A percentile compares a stretch with the other conserved stretches of the same genome.
Conservation (phyloP, 2,329 filamentous ascomycete genomes). For the Xylariaceae sp. region DNA sequence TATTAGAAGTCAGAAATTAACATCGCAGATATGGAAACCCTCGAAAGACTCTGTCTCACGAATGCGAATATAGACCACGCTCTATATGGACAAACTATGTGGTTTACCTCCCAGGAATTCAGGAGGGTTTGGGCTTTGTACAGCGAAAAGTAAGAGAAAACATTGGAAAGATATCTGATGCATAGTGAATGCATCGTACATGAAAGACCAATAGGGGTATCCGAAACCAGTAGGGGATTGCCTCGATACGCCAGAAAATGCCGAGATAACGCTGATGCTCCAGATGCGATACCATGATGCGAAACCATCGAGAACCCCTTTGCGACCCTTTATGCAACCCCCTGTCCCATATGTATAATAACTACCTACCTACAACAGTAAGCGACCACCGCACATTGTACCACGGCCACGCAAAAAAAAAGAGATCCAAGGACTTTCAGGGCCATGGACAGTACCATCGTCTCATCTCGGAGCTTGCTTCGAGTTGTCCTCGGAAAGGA, state of each 20-base stretch:
- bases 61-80: no score
- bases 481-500: constrained; percentile 29
- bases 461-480: constrained; percentile 28
- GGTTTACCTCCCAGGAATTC: neutral
- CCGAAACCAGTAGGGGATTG: neutral
- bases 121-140: neutral
- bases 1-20: no score
- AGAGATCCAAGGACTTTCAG: constrained; percentile 25
- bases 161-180: neutral
- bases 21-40: no score
- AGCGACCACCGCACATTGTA: constrained; percentile 18
- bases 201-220: neutral
- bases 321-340: neutral
- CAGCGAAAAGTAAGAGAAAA: neutral
- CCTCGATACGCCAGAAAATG: constrained; percentile 2
- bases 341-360: neutral
- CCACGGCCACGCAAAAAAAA: constrained; percentile 13
- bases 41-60: no score
- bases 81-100: no score
- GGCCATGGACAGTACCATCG: constrained; percentile 11
- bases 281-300: constrained; percentile 3
- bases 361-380: no score
- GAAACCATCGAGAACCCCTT: neutral
- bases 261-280: constrained; percentile 4
- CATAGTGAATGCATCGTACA: neutral